phyloP scores from a whole-genome alignment of 805 yeast species.

The Wickerhamiella musiphila region DNA sequence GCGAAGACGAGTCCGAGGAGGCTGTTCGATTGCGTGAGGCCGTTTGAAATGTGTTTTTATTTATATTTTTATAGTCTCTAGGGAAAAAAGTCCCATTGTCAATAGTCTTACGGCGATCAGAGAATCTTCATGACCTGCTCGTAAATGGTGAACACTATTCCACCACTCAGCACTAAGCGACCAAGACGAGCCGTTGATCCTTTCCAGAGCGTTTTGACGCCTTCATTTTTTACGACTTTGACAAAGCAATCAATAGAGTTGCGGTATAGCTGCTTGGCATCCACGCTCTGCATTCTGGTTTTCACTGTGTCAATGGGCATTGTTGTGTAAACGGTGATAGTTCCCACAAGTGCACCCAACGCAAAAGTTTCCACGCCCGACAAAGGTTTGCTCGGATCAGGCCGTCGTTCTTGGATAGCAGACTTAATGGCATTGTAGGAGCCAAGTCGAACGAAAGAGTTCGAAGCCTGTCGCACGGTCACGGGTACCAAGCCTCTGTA shows the following conservation, averaged over 20 bases:
- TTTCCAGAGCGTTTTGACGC: conserved; percentile 83
- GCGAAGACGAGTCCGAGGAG: not conserved
- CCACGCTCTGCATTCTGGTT: conserved; percentile 91
- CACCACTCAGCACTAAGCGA: conserved; percentile 81
- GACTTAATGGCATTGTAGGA: conserved; percentile 80
- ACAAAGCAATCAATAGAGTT: conserved; percentile 72
- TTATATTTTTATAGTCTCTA: too few relatives aligned
- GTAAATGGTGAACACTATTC: conserved; percentile 90
- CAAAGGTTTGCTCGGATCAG: conserved; percentile 56
- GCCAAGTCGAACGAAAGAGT: conserved; percentile 87
- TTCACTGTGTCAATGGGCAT: conserved; percentile 94
- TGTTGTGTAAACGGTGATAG: conserved; percentile 73
- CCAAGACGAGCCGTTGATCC: conserved; percentile 97
- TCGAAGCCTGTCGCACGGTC: conserved; percentile 87
- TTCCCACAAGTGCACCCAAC: conserved; percentile 80
- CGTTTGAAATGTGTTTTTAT: not conserved
- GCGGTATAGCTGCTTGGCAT: conserved; percentile 49
- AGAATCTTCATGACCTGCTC: conserved; percentile 69
- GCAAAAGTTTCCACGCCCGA: conserved; percentile 65
- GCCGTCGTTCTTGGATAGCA: conserved; percentile 50
- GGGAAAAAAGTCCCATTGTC: too few relatives aligned
- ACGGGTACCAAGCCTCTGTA: conserved; percentile 88
- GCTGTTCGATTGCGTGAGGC: not conserved
- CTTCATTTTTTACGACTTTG: conserved; percentile 70
- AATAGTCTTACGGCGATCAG: too few relatives aligned